These are phyloP conservation scores for Fusarium poae DNA, from an alignment of 2,329 filamentous ascomycete species.

Conservation along the genomic window DNA sequence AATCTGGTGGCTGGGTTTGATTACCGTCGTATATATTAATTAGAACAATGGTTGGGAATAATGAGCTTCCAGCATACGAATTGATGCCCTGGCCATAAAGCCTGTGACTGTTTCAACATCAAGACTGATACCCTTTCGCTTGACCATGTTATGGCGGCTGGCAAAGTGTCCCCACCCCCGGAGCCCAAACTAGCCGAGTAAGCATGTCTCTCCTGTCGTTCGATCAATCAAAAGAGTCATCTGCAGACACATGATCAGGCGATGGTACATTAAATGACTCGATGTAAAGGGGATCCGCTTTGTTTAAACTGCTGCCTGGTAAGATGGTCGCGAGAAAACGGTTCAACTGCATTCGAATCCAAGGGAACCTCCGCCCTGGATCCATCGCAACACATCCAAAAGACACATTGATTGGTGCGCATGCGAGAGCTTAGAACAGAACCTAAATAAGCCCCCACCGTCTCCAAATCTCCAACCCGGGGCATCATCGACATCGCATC, in stretches of 20 bases:
- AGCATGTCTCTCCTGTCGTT: neutral
- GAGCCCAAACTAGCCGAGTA: neutral
- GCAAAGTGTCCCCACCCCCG: neutral
- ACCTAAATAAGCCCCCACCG: conserved; percentile 6
- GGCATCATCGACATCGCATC: conserved; percentile 5
- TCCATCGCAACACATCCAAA: neutral
- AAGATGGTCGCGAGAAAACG: conserved; percentile 13
- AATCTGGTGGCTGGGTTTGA: neutral
- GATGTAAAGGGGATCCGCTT: conserved; percentile 15
- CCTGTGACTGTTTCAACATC: neutral
- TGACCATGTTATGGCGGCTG: neutral
- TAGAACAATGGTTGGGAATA: rapidly evolving
- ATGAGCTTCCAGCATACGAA: rapidly evolving
- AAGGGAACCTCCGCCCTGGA: neutral
- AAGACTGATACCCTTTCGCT: neutral
- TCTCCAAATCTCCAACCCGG: conserved; percentile 8
- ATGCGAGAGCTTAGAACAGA: conserved; percentile 3
- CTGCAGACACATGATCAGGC: conserved; percentile 5
- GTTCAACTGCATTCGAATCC: neutral
- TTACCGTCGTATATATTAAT: neutral
- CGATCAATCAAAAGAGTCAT: neutral
- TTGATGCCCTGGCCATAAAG: neutral
- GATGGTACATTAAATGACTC: conserved; percentile 12
- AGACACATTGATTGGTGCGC: conserved; percentile 18
- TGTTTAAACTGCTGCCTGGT: conserved; percentile 32